Percentiles rank a stretch among this genome's conserved stretches.
Evolutionary conservation across 106 monocot species (phyloP).

Genomic region (Apostasia ramifera): DNA sequence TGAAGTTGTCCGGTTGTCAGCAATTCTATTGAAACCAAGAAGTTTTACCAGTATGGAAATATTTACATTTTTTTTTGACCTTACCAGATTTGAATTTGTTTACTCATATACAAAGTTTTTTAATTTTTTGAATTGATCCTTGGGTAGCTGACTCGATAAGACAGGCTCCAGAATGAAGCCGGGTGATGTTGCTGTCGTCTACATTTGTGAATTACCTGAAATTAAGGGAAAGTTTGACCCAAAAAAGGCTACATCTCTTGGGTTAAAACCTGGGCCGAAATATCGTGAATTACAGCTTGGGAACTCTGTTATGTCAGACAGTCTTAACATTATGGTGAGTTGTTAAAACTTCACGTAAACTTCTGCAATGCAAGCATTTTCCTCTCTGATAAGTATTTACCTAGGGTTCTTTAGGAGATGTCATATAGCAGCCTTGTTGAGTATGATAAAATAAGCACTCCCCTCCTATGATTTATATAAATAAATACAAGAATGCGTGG

Average conservation of each 20-base stretch:
- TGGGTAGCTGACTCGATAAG: slow-evolving; percentile 7
- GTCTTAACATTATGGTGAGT: slow-evolving; percentile 51
- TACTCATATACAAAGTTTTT: slow-evolving; percentile 7
- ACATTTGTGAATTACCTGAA: slow-evolving; percentile 90
- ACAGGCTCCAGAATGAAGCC: slow-evolving; percentile 38
- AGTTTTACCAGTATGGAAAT: slow-evolving; percentile 12
- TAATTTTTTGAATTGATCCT: background rate
- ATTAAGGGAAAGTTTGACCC: slow-evolving; percentile 96
- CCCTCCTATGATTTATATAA: too few species aligned
- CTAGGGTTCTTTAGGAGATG: too few species aligned
- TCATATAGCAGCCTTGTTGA: too few species aligned
- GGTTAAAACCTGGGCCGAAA: slow-evolving; percentile 87
- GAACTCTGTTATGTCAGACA: slow-evolving; percentile 84
- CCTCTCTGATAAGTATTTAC: background rate
- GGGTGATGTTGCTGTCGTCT: slow-evolving; percentile 81
- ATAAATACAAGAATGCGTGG: too few species aligned
- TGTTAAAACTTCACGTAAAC: background rate
- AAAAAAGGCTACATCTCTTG: slow-evolving; percentile 70
- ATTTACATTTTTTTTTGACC: slow-evolving; percentile 2
- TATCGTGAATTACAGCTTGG: slow-evolving; percentile 94
- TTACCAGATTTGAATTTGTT: slow-evolving; percentile 8
- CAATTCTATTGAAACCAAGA: slow-evolving; percentile 57
- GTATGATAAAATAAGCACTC: too few species aligned
- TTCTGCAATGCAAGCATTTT: background rate
- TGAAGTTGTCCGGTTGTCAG: slow-evolving; percentile 82